phyloP scores from a whole-genome alignment of 164 flowering plant genomes.

The Platanus orientalis region DNA sequence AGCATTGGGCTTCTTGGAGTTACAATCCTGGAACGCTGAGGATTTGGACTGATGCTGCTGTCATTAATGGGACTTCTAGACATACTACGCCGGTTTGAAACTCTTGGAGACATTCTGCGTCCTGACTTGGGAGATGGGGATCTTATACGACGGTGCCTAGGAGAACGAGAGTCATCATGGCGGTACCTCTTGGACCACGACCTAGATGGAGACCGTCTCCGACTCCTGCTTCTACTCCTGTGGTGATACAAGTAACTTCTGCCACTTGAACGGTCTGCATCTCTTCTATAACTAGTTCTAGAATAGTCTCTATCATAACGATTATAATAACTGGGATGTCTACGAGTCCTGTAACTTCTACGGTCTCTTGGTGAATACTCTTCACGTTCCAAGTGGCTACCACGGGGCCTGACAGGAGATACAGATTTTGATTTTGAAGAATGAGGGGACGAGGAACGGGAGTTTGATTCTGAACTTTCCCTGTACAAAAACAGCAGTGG shows the following conservation, averaged over 20 bases:
- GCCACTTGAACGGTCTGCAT: conserved; percentile 6
- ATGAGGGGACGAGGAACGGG: conserved; percentile 8
- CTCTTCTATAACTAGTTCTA: conserved; percentile 17
- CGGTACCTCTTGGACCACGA: conserved; percentile 7
- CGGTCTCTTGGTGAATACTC: conserved; percentile 13
- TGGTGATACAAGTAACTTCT: conserved; percentile 9
- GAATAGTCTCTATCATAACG: conserved; percentile 8
- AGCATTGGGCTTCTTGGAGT: too few species aligned
- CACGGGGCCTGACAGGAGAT: conserved; percentile 13
- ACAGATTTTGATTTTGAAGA: conserved; percentile 18
- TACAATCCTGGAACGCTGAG: too few species aligned
- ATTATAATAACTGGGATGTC: conserved; percentile 3
- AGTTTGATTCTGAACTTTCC: conserved; percentile 12
- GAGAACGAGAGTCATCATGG: conserved; percentile 8
- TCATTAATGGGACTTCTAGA: conserved; percentile 12
- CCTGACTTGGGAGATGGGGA: conserved; percentile 14
- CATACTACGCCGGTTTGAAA: conserved; percentile 1
- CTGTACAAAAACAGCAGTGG: conserved; percentile 9
- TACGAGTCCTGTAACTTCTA: conserved; percentile 3
- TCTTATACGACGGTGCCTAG: conserved; percentile 6
- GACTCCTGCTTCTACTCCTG: conserved; percentile 12
- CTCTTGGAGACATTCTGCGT: background rate
- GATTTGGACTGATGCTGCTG: conserved; percentile 11
- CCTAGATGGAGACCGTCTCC: conserved; percentile 15
- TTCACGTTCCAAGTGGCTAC: conserved; percentile 8